These are phyloP conservation scores for Endocarpon pusillum DNA, from an alignment of 495 filamentous ascomycete genomes.

Conservation along the genomic window DNA sequence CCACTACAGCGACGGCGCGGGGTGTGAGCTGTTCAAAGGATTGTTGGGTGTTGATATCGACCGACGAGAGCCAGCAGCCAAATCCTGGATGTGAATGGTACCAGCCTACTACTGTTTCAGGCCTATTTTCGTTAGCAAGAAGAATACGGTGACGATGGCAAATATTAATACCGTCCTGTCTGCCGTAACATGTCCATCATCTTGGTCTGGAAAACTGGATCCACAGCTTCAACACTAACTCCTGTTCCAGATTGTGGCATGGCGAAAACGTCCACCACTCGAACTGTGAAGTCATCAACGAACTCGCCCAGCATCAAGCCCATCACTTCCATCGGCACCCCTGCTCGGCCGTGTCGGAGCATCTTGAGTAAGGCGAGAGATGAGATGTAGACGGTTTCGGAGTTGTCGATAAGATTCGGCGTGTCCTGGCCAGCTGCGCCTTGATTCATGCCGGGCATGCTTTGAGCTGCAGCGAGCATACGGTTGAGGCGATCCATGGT, in stretches of 20 bases:
- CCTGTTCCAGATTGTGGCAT: conserved; percentile 99
- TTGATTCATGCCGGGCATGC: neutral
- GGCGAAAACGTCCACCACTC: conserved; percentile 94
- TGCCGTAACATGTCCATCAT: conserved; percentile 99
- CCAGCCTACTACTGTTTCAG: conserved; percentile 95
- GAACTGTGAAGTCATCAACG: conserved; percentile 96
- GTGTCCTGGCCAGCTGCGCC: conserved; percentile 53
- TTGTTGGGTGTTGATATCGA: conserved; percentile 99
- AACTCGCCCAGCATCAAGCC: conserved; percentile 97
- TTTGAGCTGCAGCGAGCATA: conserved; percentile 62
- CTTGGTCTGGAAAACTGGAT: conserved; percentile 96
- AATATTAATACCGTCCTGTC: conserved; percentile 62
- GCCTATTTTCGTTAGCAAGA: conserved; percentile 31
- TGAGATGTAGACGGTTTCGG: conserved; percentile 97
- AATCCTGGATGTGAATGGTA: conserved; percentile 99
- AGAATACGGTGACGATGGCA: neutral
- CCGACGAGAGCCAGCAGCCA: conserved; percentile 95
- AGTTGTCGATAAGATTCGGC: conserved; percentile 84
- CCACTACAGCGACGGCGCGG: conserved; percentile 89
- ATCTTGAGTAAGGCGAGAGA: conserved; percentile 96
- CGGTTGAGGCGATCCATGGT: conserved; percentile 74
- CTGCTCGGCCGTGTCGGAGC: conserved; percentile 89
- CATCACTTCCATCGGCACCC: conserved; percentile 99
- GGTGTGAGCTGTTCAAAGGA: conserved; percentile 96
- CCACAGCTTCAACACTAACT: conserved; percentile 94